Base-by-base conservation (phyloP, 2,329 filamentous ascomycete species). In the Pseudopithomyces chartarum region DNA sequence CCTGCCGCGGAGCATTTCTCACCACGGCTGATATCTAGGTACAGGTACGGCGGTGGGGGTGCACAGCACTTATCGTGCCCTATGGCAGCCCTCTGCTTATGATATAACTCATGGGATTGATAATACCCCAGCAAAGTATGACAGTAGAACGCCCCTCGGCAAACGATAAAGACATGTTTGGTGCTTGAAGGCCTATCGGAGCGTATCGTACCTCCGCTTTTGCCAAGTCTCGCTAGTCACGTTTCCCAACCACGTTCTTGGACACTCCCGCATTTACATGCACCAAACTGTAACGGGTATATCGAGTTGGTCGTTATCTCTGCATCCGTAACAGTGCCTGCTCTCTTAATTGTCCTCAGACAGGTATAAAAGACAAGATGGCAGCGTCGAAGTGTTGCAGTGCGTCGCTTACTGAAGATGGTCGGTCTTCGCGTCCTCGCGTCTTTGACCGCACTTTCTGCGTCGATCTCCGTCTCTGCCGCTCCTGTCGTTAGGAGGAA, bases 401-500 rank as follows among this genome's bases (percentile, higher is more conserved):
- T n/a, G 34, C n/a, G 34, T 12, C 34, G 5, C 34, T 38, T 38
- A n/a, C 34, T 38, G 6, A 38, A 38, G 34, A 38, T 38, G 34
- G 11, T n/a, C 11, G 5, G 11, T 38, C 34, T 38, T n/a, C 13
- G 6, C 6, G 12, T 38, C 11, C 13, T n/a, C 11, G 34, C 34
- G 34, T 38, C 34, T 38, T 38, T 38, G 34, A 38, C 34, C 34
- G 34, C 34, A 13, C 34, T 38, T 3, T 38, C 13, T 13, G 34
- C 34, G 34, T 38, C 34, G 34, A 38, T 38, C 34, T 38, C 34
- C 34, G 34, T 48, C 2, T 59, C 26, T 10, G 58, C 60, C 29
- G 52, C 55, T 47, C 63, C 65, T 1, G 34, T 60, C n/a, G 6
- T 43, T 2, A 58, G 65, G 44, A 63, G 66, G 33, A 69, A 67